phyloP scores from a whole-genome alignment of 192 early-diverging fungal species.

The Coemansia sp. region DNA sequence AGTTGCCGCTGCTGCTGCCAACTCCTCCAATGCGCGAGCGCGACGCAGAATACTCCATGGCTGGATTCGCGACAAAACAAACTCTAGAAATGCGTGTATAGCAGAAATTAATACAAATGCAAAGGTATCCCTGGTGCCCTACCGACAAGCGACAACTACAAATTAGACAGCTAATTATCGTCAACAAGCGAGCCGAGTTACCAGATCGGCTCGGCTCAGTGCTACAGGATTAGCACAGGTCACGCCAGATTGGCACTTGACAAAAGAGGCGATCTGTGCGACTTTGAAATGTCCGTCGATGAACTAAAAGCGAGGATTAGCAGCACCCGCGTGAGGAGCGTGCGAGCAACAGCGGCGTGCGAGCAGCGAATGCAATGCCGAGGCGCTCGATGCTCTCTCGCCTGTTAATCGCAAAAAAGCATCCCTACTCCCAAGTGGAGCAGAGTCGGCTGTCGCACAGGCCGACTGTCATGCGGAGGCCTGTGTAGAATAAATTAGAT shows the following conservation, averaged over 20 bases:
- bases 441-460: neutral
- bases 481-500: no score
- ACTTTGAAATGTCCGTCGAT: neutral
- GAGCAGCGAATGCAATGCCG: neutral
- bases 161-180: neutral
- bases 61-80: neutral
- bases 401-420: neutral
- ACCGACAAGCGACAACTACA: neutral
- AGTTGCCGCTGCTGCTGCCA: conserved; percentile 6
- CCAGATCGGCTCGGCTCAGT: neutral
- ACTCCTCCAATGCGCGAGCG: conserved; percentile 25
- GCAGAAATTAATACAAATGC: neutral
- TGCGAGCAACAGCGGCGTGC: neutral
- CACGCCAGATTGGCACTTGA: conserved; percentile 1
- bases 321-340: neutral
- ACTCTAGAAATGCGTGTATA: neutral
- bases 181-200: neutral
- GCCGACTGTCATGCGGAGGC: neutral
- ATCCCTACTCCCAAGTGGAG: neutral
- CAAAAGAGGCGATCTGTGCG: conserved; percentile 4
- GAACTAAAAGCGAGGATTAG: neutral
- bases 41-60: conserved; percentile 40
- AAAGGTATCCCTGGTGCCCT: neutral
- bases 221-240: neutral
- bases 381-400: neutral